Base-by-base conservation (phyloP, 2,329 filamentous ascomycete genomes). In the Scedosporium boydii region DNA sequence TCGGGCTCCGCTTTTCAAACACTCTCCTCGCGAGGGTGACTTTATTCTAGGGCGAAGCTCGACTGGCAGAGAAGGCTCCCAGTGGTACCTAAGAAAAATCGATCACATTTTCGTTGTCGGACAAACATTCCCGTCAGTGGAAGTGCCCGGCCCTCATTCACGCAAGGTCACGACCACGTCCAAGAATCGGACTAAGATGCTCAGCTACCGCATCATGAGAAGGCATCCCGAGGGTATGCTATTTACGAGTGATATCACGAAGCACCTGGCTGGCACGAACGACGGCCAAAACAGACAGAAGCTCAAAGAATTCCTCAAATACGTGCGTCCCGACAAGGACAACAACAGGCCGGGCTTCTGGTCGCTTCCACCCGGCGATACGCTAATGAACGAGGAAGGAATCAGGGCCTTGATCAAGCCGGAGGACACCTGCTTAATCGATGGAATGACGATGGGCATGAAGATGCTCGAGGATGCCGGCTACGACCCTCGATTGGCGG, bases 241-340 rank as follows among this genome's bases (percentile, higher is more conserved):
- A 26, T 87, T 87, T 23, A 84, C 96, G 16, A 85, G 85, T n/a
- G 90, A 93, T 69, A 89, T 99, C 44, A 97, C 93, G 2, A 89
- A 87, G 55, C 95, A 99, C 72, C 91, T 98, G 65, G 90, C 91
- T 6, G 93, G 95, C 46, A 95, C 92, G 5, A 95, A 91, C 21
- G 93, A 98, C 71, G 92, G 95, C 62, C 93, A 98, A 71, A 98
- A 97, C 68, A 86, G 95, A 41, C 93, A 96, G 70, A 97, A 98
- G 75, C 87, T 99, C 76, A 95, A 97, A 70, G 95, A 99, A 69
- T 98, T 99, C 73, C 87, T 99, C 68, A 83, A 87, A 58, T 98
- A 97, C 71, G 89, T 95, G 69, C 93, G 96, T 70, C 89, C 92
- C 18, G 84, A 87, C 61, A 93, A 93, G 70, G 59, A 61, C 48